Conservation (phyloP, 2,329 filamentous ascomycete genomes). For the Pseudogymnoascus sp. region DNA sequence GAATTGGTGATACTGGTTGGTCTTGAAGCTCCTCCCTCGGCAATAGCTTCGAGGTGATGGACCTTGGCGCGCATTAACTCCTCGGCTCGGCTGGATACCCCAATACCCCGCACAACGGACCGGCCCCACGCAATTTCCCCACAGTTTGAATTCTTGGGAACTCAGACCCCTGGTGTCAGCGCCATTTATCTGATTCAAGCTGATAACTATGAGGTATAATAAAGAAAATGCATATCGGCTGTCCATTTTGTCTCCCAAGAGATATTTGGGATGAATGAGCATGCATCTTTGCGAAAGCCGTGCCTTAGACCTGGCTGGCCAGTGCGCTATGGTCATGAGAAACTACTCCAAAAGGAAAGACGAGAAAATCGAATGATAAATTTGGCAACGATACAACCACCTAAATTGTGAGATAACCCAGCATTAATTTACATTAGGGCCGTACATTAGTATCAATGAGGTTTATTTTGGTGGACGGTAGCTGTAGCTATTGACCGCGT, state of each 20-base stretch:
- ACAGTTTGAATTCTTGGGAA: neutral
- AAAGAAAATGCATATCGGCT: neutral
- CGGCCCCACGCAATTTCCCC: conserved; percentile 4
- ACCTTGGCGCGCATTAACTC: neutral
- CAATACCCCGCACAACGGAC: conserved; percentile 3
- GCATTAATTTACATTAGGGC: neutral
- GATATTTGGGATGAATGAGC: neutral
- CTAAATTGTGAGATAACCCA: neutral
- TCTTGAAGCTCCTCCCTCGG: neutral
- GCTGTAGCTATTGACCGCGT: neutral
- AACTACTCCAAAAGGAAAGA: neutral
- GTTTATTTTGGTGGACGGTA: neutral
- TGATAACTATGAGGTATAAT: neutral
- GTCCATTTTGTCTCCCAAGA: neutral
- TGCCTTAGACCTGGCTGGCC: neutral
- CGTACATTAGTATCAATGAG: neutral
- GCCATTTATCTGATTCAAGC: neutral
- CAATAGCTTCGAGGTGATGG: neutral
- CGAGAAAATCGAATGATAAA: neutral
- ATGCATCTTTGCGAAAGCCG: neutral
- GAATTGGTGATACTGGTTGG: neutral
- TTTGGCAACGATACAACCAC: neutral
- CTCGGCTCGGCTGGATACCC: conserved; percentile 1
- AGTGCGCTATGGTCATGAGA: neutral
- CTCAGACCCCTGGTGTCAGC: neutral